Conservation (phyloP, 2,329 filamentous ascomycete species). For the Penicillium carneum region DNA sequence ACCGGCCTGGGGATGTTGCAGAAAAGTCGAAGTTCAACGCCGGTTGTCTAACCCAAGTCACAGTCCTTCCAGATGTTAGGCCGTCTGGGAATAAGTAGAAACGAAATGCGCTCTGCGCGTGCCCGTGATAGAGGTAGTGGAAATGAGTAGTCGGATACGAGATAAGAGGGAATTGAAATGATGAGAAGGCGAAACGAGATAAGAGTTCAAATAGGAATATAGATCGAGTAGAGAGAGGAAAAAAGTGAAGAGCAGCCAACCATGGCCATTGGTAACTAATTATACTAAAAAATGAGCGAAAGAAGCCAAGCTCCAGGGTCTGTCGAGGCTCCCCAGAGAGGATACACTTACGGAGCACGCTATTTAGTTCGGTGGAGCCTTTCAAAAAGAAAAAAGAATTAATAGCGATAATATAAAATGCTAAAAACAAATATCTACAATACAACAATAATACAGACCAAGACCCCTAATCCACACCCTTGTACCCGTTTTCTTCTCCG, state of each 20-base stretch:
- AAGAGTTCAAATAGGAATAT: slow-evolving; percentile 11
- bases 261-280: slow-evolving; percentile 26
- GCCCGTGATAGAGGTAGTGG: slow-evolving; percentile 5
- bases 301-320: slow-evolving; percentile 38
- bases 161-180: slow-evolving; percentile 5
- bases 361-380: slow-evolving; percentile 30
- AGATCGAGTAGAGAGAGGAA: slow-evolving; percentile 11
- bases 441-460: slow-evolving; percentile 5
- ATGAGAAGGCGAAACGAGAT: not conserved
- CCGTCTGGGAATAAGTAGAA: slow-evolving; percentile 1
- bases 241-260: slow-evolving; percentile 16
- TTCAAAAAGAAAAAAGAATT: slow-evolving; percentile 7
- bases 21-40: slow-evolving; percentile 23
- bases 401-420: not conserved
- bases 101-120: slow-evolving; percentile 12
- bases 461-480: slow-evolving; percentile 32
- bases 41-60: slow-evolving; percentile 24
- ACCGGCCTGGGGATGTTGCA: slow-evolving; percentile 36
- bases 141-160: slow-evolving; percentile 8
- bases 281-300: slow-evolving; percentile 32
- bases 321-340: slow-evolving; percentile 32
- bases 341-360: slow-evolving; percentile 23
- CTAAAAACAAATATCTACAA: slow-evolving; percentile 1
- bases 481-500: slow-evolving; percentile 37
- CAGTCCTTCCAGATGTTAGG: slow-evolving; percentile 34